Base-by-base conservation (phyloP, 2,329 filamentous ascomycete genomes). In the Drechslera avenae region DNA sequence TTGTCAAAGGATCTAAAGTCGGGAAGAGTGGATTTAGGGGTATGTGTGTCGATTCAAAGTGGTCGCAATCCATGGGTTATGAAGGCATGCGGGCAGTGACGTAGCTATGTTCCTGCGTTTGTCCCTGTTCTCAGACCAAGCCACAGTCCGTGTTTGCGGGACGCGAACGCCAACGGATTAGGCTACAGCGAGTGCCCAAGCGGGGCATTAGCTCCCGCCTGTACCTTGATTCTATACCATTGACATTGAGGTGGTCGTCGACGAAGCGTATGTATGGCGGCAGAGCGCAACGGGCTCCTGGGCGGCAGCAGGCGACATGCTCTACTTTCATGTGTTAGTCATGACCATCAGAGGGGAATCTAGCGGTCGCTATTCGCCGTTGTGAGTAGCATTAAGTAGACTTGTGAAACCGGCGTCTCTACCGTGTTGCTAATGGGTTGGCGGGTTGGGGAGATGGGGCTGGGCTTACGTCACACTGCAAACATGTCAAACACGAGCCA, bases 61-160 rank as follows among this genome's bases (percentile, higher is more conserved):
- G 57, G 36, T 37, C 36, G 35, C 43, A 39, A 14, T 49, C 39
- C 19, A 18, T 17, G n/a, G n/a, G 49, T 47, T 54, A 54, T 53
- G 52, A 55, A 53, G 54, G 44, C 44, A 49, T 42, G 50, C 45
- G 43, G 45, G 43, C 34, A 37, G 57, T 63, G 60, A 64, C 60
- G 62, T 63, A 62, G 41, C 26, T 13, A 28, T 28, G 49, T 54
- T 31, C 46, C 42, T 52, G 50, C 39, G 45, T 54, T 47, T 50
- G 52, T 52, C 41, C 52, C 40, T 39, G 46, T 54, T 55, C 36
- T 35, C 46, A 37, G 14, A 39, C 41, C 39, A 52, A 53, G 49
- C 52, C 46, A 49, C 53, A 39, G 19, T 30, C 43, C 42, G 41
- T 47, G 36, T 50, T 46, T 17, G 50, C 50, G 48, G 40, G 41